Evolutionary conservation across 2,329 filamentous ascomycete genomes (phyloP), one percentile per base, ranked within the genome.

Genomic region (Fusarium buxicola): DNA sequence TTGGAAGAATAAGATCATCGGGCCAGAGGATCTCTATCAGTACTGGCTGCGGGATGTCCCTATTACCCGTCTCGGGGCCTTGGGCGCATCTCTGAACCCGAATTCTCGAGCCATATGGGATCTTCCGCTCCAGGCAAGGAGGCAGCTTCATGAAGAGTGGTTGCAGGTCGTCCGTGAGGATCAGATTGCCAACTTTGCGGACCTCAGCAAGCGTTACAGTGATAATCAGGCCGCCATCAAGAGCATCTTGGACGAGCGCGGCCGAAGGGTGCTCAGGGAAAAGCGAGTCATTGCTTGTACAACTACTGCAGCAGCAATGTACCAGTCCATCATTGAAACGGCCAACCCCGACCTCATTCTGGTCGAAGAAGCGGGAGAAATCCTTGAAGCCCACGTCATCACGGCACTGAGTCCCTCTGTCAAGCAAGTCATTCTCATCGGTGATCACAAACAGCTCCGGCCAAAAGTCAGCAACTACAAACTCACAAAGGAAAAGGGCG

Each of bases 351-450:
- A 86, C 1, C 78, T 91, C 3, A 73, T 92, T 1, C 69, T 93
- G 0, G 84, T 91, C 0, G 90, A 92, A 71, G 90, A 92, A 72
- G 90, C 89, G 1, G 90, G 89, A 2, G 89, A 92, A 61, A 90
- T 92, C 4, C 77, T 92, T 0, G 90, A 92, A 71, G 81, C 82
- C 2, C 89, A 92, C 63, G 34, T 76, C 16, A 73, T 92, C 1
- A 84, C 89, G 0, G 84, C 89, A 0, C 66, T 92, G 53, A 77
- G 80, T 0, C 72, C 81, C 0, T 73, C 80, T 0, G 84, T 84
- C 0, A 82, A 89, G 57, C 88, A 92, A 34, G 70, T 92, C 1
- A 82, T 92, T 1, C 73, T 91, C 3, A 92, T 92, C 10, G 90
- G 90, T 1, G 90, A 92, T 50, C 89, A 92, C 70, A 84, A 89